Percentiles rank a stretch among this genome's conserved stretches.
phyloP scores from a whole-genome alignment of 768 basidiomycete genomes.

The Lentinus brumalis region DNA sequence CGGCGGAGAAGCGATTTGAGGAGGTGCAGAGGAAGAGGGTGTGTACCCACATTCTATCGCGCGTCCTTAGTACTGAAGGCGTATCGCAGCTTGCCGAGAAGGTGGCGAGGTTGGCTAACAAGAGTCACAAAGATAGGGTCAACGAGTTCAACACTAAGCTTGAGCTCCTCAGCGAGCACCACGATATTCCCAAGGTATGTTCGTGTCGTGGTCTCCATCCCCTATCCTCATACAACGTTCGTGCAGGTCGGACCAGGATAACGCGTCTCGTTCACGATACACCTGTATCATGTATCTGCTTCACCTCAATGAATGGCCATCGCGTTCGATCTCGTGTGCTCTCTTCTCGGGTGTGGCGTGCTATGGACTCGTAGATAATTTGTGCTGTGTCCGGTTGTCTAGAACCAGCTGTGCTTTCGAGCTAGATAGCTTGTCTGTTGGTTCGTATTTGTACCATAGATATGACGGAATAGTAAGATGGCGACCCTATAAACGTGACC shows the following conservation, averaged over 20 bases:
- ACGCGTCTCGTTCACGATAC: slow-evolving; percentile 31
- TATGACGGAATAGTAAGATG: slow-evolving; percentile 33
- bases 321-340: not conserved
- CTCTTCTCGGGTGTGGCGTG: not conserved
- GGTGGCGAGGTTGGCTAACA: slow-evolving; percentile 75
- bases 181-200: slow-evolving; percentile 89
- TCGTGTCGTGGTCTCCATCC: slow-evolving; percentile 12
- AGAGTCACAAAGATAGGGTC: slow-evolving; percentile 94
- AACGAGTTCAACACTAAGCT: slow-evolving; percentile 87
- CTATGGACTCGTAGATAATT: not conserved
- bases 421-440: slow-evolving; percentile 19
- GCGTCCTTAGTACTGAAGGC: slow-evolving; percentile 2
- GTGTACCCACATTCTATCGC: slow-evolving; percentile 13
- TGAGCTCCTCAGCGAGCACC: slow-evolving; percentile 87
- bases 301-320: not conserved
- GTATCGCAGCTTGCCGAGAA: slow-evolving; percentile 62
- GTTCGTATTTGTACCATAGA: slow-evolving; percentile 33
- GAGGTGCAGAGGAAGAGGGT: slow-evolving; percentile 84
- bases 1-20: slow-evolving; percentile 87
- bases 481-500: slow-evolving; percentile 35
- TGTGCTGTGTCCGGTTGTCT: not conserved
- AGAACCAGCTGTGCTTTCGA: not conserved
- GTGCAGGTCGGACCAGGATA: slow-evolving; percentile 84
- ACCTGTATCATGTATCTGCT: slow-evolving; percentile 1
- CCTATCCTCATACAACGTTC: slow-evolving; percentile 26